phyloP scores from a whole-genome alignment of 768 basidiomycete genomes.

The Sutorius australiensis region DNA sequence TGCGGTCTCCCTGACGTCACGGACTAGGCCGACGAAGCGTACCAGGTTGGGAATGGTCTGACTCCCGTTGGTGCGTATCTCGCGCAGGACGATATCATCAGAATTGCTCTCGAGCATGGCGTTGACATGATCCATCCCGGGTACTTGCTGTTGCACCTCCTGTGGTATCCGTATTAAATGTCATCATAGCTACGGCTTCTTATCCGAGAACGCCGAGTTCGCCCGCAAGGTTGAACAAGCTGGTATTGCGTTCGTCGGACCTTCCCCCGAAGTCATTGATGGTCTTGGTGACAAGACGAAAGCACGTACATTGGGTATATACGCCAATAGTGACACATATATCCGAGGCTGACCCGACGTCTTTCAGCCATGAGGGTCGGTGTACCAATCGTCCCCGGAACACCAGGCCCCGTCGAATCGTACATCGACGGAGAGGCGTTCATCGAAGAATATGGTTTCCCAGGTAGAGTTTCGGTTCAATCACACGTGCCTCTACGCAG shows the following conservation, averaged over 20 bases:
- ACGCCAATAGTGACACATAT: not conserved
- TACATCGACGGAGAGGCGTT: constrained; percentile 83
- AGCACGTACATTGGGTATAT: constrained; percentile 78
- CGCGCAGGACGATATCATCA: constrained; percentile 95
- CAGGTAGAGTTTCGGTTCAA: constrained; percentile 47
- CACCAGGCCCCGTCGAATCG: constrained; percentile 83
- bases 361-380: constrained; percentile 76
- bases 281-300: constrained; percentile 98
- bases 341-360: constrained; percentile 1
- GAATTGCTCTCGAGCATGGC: constrained; percentile 93
- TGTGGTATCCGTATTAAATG: constrained; percentile 2
- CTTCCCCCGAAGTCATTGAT: constrained; percentile 94
- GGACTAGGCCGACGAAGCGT: constrained; percentile 90
- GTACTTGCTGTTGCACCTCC: constrained; percentile 37
- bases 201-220: constrained; percentile 95
- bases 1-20: constrained; percentile 17
- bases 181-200: constrained; percentile 81
- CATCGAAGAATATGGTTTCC: constrained; percentile 95
- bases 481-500: not conserved
- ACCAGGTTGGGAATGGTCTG: constrained; percentile 94
- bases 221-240: constrained; percentile 98
- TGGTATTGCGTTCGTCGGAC: constrained; percentile 95
- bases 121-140: constrained; percentile 99
- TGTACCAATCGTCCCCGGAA: constrained; percentile 97
- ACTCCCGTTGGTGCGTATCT: constrained; percentile 97